phyloP scores from a whole-genome alignment of 1,139 yeast species.

The Saccharomyces hybrid region DNA sequence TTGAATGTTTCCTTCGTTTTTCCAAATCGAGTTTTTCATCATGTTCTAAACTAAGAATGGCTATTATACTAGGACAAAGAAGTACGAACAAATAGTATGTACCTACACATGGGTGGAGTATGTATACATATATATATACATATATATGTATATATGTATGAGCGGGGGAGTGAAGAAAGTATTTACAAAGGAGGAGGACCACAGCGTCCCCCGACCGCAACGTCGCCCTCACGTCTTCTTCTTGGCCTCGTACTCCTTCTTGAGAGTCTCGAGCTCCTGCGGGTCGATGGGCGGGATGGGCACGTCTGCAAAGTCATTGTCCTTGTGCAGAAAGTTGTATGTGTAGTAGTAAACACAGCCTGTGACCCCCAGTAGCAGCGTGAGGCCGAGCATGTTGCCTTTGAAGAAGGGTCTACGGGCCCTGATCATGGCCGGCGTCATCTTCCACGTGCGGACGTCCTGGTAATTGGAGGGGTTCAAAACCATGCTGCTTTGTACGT shows the following conservation, averaged over 20 bases:
- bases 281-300: slow-evolving; percentile 90
- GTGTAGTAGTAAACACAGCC: slow-evolving; percentile 70
- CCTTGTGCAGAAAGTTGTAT: slow-evolving; percentile 61
- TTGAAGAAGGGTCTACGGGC: slow-evolving; percentile 83
- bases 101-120: too few species aligned
- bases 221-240: slow-evolving; percentile 33
- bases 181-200: slow-evolving; percentile 1
- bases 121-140: neutral
- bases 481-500: slow-evolving; percentile 14
- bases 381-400: slow-evolving; percentile 61
- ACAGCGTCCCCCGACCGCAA: neutral
- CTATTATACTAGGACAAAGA: neutral
- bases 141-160: neutral
- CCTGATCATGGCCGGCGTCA: slow-evolving; percentile 89
- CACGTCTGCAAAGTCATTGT: slow-evolving; percentile 73
- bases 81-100: neutral
- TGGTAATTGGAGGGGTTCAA: slow-evolving; percentile 46
- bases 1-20: neutral
- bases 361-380: slow-evolving; percentile 52
- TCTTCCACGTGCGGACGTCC: slow-evolving; percentile 71
- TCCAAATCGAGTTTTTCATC: neutral
- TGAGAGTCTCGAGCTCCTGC: slow-evolving; percentile 63
- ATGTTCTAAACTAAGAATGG: neutral
- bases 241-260: slow-evolving; percentile 50
- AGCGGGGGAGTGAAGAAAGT: too few species aligned